Percentiles rank a stretch among this genome's conserved stretches.
These are phyloP conservation scores for Garcileccinum viscosum DNA, from an alignment of 1,284 basidiomycete genomes.

Conservation along the genomic window DNA sequence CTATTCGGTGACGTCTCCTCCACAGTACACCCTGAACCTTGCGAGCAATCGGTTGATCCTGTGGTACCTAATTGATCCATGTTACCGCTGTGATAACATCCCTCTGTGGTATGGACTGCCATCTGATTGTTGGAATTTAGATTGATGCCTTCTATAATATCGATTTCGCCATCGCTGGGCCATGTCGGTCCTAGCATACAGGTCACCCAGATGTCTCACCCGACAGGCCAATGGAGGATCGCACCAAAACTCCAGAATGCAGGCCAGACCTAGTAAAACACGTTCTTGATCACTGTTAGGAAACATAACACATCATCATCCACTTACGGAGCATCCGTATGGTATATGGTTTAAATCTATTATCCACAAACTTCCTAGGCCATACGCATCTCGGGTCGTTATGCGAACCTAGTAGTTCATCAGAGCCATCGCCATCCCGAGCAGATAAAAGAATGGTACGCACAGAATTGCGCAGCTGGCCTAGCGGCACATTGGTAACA, in stretches of 20 bases:
- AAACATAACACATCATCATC: conserved; percentile 13
- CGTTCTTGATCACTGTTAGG: background rate
- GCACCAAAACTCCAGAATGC: conserved; percentile 55
- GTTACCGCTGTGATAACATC: conserved; percentile 45
- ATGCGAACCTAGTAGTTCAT: conserved; percentile 51
- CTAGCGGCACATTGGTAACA: conserved; percentile 53
- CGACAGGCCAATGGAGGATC: background rate
- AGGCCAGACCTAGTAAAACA: conserved; percentile 51
- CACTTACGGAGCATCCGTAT: conserved; percentile 67
- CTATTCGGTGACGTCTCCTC: conserved; percentile 62
- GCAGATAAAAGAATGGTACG: background rate
- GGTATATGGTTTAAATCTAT: conserved; percentile 68
- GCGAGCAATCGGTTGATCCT: conserved; percentile 52
- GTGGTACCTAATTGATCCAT: conserved; percentile 43
- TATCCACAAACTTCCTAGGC: conserved; percentile 62
- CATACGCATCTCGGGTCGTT: conserved; percentile 53
- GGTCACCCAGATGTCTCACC: conserved; percentile 7
- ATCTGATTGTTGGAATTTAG: conserved; percentile 60
- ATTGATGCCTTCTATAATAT: conserved; percentile 65
- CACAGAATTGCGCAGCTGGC: conserved; percentile 64
- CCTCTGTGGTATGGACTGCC: conserved; percentile 59
- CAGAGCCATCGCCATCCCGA: background rate
- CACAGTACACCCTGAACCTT: conserved; percentile 67
- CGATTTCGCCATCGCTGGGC: conserved; percentile 57
- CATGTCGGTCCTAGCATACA: conserved; percentile 40